A percentile compares a stretch with the other conserved stretches of the same genome.
Evolutionary conservation across 768 basidiomycete genomes (phyloP).

Genomic region (Boletus rubropictus): DNA sequence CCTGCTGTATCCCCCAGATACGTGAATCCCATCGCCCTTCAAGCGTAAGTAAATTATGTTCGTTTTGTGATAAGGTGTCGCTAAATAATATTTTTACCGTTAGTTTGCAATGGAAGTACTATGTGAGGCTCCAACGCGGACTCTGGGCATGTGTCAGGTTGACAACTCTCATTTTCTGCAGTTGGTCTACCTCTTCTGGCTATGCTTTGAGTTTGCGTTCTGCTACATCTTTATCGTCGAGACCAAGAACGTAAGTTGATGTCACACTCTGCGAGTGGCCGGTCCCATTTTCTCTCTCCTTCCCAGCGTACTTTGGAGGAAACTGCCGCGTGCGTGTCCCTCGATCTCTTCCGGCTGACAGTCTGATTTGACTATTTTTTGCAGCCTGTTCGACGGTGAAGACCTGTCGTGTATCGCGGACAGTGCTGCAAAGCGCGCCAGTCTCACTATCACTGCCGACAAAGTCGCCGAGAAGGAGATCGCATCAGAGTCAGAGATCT

Average conservation of each 20-base stretch:
- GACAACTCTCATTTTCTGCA: neutral
- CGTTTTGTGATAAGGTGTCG: neutral
- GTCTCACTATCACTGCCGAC: neutral
- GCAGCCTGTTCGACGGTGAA: constrained; percentile 14
- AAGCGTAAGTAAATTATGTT: constrained; percentile 10
- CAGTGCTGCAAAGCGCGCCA: neutral
- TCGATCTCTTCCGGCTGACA: too few species aligned
- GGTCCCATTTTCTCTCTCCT: neutral
- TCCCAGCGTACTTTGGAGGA: constrained; percentile 20
- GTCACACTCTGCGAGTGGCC: neutral
- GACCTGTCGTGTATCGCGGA: neutral
- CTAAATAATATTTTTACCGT: neutral
- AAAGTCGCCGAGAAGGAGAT: neutral
- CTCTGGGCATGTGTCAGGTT: neutral
- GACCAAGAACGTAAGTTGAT: constrained; percentile 31
- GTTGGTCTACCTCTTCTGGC: constrained; percentile 35
- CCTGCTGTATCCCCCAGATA: constrained; percentile 22
- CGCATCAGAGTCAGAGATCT: neutral
- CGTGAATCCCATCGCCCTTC: constrained; percentile 34
- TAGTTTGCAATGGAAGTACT: constrained; percentile 43
- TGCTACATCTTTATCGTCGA: constrained; percentile 35
- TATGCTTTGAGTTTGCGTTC: constrained; percentile 37
- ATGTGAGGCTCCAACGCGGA: constrained; percentile 24
- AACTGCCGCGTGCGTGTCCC: constrained; percentile 14
- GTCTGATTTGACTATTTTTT: neutral